Percentiles rank a stretch among this genome's conserved stretches.
phyloP scores from a whole-genome alignment of 2,329 filamentous ascomycete species.

The Macrophomina pseudophaseolina region DNA sequence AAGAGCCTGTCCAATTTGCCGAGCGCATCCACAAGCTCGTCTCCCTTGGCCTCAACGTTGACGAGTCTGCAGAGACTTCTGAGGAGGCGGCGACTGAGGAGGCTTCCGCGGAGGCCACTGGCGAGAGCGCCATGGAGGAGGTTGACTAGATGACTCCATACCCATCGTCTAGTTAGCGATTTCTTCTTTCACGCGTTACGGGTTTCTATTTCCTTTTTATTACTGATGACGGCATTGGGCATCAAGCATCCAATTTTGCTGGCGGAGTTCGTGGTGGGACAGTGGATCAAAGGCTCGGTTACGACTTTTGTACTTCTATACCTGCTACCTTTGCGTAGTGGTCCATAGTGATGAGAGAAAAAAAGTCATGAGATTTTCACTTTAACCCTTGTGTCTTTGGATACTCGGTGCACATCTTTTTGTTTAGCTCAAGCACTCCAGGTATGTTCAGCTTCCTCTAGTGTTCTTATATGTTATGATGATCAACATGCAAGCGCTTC shows the following conservation, averaged over 20 bases:
- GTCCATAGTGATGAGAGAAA: constrained; percentile 20
- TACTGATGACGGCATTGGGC: constrained; percentile 24
- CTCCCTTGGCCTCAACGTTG: constrained; percentile 94
- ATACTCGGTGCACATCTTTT: constrained; percentile 8
- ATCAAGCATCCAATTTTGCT: constrained; percentile 23
- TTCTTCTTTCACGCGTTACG: constrained; percentile 22
- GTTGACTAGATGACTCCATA: constrained; percentile 73
- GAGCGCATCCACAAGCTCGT: constrained; percentile 99
- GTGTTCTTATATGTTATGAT: neutral
- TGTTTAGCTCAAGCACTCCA: neutral
- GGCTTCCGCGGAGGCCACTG: constrained; percentile 67
- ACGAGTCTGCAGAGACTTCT: constrained; percentile 81
- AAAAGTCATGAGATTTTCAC: constrained; percentile 24
- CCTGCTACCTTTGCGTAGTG: constrained; percentile 23
- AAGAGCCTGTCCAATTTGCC: constrained; percentile 96
- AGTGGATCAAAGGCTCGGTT: constrained; percentile 24
- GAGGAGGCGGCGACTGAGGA: constrained; percentile 63
- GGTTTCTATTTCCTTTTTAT: constrained; percentile 19
- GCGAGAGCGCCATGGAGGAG: constrained; percentile 99
- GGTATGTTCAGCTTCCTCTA: constrained; percentile 3
- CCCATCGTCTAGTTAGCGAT: constrained; percentile 19
- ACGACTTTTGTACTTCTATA: constrained; percentile 24
- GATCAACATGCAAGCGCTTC: constrained; percentile 13
- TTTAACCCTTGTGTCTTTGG: constrained; percentile 23
- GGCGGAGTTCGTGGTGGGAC: constrained; percentile 25